Evolutionary conservation across 2,329 filamentous ascomycete species (phyloP).

Genomic region (Neonectria coccinea): DNA sequence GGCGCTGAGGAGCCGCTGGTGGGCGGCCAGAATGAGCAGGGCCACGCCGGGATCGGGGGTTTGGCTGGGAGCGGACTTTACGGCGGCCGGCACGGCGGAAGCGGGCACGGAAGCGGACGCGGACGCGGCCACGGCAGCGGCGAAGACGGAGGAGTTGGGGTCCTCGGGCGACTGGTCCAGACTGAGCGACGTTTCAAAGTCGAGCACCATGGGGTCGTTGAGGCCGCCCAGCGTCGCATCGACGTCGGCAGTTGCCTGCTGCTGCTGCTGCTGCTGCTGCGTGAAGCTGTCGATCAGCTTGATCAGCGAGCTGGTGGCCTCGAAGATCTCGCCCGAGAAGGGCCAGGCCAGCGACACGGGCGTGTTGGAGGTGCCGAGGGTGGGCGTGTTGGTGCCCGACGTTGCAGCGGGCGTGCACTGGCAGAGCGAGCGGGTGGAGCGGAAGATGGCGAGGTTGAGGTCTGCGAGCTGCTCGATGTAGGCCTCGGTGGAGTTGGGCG

Average conservation of each 20-base stretch:
- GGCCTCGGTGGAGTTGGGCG: neutral
- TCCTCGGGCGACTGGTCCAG: neutral
- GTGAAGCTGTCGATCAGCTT: slow-evolving; percentile 2
- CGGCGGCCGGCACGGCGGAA: neutral
- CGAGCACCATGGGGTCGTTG: slow-evolving; percentile 4
- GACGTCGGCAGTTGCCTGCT: neutral
- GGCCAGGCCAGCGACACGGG: neutral
- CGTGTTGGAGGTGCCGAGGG: neutral
- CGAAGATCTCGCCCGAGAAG: slow-evolving; percentile 5
- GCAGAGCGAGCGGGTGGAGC: neutral
- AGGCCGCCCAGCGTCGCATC: neutral
- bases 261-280: neutral
- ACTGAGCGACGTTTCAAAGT: neutral
- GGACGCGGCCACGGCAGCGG: neutral
- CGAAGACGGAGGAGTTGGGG: neutral
- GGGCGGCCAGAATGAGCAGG: slow-evolving; percentile 2
- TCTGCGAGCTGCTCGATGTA: slow-evolving; percentile 6
- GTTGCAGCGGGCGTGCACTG: neutral
- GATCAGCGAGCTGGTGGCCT: slow-evolving; percentile 6
- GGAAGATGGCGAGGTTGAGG: slow-evolving; percentile 6
- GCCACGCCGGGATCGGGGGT: slow-evolving; percentile 1
- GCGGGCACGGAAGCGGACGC: neutral
- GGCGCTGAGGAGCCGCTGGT: slow-evolving; percentile 1
- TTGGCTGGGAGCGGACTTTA: slow-evolving; percentile 1
- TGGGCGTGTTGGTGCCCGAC: neutral